These are phyloP conservation scores for Colletotrichum phormii DNA, from an alignment of 2,329 filamentous ascomycete species.

Conservation along the genomic window DNA sequence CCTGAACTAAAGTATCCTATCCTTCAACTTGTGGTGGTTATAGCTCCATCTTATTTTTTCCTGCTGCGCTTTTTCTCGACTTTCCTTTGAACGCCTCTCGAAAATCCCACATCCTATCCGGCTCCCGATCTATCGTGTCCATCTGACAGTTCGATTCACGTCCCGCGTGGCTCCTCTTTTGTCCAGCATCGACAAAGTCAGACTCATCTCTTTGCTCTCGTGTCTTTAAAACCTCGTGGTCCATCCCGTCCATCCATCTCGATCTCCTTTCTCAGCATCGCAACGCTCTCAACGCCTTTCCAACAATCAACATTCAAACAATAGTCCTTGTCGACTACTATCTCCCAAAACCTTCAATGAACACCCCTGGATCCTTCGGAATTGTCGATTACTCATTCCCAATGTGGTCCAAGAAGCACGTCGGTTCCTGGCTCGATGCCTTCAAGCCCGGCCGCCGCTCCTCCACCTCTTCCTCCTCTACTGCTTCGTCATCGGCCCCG, in stretches of 20 bases:
- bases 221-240: slow-evolving; percentile 28
- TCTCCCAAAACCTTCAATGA: not conserved
- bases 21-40: not conserved
- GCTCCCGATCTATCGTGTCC: not conserved
- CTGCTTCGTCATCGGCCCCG: not conserved
- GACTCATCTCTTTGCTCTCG: not conserved
- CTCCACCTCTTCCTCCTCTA: slow-evolving; percentile 11
- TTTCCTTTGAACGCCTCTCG: slow-evolving; percentile 16
- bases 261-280: slow-evolving; percentile 6
- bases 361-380: slow-evolving; percentile 2
- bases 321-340: not conserved
- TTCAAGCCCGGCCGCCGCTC: slow-evolving; percentile 24
- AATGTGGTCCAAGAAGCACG: slow-evolving; percentile 34
- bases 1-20: not conserved
- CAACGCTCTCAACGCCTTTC: slow-evolving; percentile 2
- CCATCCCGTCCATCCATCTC: not conserved
- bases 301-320: not conserved
- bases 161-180: slow-evolving; percentile 16
- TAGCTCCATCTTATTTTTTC: not conserved
- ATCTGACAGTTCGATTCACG: not conserved
- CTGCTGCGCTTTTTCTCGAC: not conserved
- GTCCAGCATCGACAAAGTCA: not conserved
- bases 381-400: slow-evolving; percentile 14
- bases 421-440: slow-evolving; percentile 29
- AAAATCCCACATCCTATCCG: not conserved